Percentiles rank a stretch among this genome's conserved stretches.
Conservation (phyloP, 2,329 filamentous ascomycete genomes). For the Aureobasidium sp. region DNA sequence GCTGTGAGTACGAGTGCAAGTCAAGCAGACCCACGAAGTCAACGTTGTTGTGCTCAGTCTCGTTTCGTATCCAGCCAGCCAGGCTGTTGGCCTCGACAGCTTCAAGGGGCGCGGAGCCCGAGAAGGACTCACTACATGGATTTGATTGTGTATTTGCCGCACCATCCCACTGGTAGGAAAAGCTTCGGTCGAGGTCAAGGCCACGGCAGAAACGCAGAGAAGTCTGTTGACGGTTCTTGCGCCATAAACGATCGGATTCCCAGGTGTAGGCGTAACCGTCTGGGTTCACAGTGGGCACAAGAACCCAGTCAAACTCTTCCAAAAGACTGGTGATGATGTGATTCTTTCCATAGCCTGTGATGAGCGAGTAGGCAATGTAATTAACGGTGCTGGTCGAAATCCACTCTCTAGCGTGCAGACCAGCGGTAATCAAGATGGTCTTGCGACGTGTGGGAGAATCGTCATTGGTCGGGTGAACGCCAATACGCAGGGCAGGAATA, state of each 20-base stretch:
- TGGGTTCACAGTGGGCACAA: constrained; percentile 83
- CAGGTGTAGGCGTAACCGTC: constrained; percentile 94
- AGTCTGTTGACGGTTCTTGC: constrained; percentile 85
- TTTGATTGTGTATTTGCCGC: constrained; percentile 53
- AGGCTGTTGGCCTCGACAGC: constrained; percentile 70
- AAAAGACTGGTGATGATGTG: constrained; percentile 67
- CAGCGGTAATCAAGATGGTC: constrained; percentile 75
- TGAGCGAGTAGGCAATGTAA: constrained; percentile 82
- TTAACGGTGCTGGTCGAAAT: constrained; percentile 87
- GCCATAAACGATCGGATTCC: constrained; percentile 86
- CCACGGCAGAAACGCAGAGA: constrained; percentile 76
- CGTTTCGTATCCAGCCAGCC: constrained; percentile 74
- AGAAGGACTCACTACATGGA: constrained; percentile 86
- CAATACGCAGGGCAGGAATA: constrained; percentile 74
- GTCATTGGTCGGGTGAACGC: constrained; percentile 49
- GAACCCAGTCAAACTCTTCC: constrained; percentile 76
- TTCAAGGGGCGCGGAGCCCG: constrained; percentile 76
- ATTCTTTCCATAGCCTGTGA: constrained; percentile 73
- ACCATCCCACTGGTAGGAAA: constrained; percentile 77
- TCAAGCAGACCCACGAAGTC: constrained; percentile 82
- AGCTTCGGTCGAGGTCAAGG: constrained; percentile 81
- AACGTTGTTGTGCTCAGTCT: constrained; percentile 63
- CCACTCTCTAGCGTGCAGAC: constrained; percentile 93
- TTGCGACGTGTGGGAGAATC: constrained; percentile 50
- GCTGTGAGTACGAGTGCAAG: constrained; percentile 90